Conservation (phyloP, 2,329 filamentous ascomycete species). For the Pyrenophora graminea region DNA sequence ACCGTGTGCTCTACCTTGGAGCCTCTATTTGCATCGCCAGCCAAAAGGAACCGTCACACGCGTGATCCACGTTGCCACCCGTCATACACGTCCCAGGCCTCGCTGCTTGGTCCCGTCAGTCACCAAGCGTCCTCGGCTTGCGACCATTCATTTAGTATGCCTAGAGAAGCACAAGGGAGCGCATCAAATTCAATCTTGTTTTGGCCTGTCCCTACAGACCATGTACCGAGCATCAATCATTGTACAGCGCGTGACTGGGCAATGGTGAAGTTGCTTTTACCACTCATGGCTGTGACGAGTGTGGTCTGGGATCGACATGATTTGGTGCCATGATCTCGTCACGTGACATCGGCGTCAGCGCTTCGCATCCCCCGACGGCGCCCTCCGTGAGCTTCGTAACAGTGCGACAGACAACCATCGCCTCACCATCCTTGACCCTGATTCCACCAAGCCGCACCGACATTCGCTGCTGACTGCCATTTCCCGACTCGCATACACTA, state of each 20-base stretch:
- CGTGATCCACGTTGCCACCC: not conserved
- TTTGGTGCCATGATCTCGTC: conserved; percentile 8
- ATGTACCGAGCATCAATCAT: not conserved
- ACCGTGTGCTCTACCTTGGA: no score
- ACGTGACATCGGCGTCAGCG: conserved; percentile 34
- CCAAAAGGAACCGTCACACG: not conserved
- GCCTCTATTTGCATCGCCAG: not conserved
- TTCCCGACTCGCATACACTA: conserved; percentile 3
- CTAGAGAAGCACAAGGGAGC: conserved; percentile 5
- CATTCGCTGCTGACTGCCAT: conserved; percentile 3
- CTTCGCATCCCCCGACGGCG: conserved; percentile 23
- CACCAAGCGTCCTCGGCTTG: conserved; percentile 6
- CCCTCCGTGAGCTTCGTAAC: conserved; percentile 35
- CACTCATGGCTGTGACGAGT: not conserved
- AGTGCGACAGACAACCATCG: conserved; percentile 27
- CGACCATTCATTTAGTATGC: conserved; percentile 13
- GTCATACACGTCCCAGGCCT: conserved; percentile 1
- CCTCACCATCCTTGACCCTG: conserved; percentile 1
- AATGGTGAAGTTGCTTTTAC: conserved; percentile 5
- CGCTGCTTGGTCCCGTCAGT: conserved; percentile 1
- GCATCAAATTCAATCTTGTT: not conserved
- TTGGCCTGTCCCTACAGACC: not conserved
- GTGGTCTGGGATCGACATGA: not conserved
- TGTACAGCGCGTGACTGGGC: not conserved
- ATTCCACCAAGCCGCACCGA: conserved; percentile 1